Evolutionary conservation across 805 yeast species (phyloP).

Genomic region (Clavispora santaluciae): DNA sequence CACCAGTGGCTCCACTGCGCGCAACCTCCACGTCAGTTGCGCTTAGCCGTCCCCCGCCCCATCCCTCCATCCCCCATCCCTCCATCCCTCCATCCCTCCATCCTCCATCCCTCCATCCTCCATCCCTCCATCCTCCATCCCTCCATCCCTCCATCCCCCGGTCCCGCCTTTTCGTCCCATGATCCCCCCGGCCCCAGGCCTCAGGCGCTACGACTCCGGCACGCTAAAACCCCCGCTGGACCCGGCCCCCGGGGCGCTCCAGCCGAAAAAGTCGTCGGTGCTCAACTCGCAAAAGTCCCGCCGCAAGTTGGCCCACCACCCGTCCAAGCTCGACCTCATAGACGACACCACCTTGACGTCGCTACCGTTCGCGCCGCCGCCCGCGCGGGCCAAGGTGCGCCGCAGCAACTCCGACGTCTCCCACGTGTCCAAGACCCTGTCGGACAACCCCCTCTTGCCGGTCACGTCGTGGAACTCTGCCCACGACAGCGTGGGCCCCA

Average conservation of each 20-base stretch:
- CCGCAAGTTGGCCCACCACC: slow-evolving; percentile 17
- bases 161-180: no score
- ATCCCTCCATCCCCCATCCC: no score
- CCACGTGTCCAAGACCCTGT: background rate
- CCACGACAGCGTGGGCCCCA: background rate
- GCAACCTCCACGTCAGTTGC: no score
- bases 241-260: background rate
- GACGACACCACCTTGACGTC: slow-evolving; percentile 47
- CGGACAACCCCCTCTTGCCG: background rate
- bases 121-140: no score
- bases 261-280: background rate
- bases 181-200: no score
- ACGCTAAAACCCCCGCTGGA: no score
- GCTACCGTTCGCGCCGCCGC: slow-evolving; percentile 50
- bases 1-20: background rate
- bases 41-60: no score
- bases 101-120: no score
- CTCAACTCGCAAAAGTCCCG: background rate
- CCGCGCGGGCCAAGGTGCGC: slow-evolving; percentile 13
- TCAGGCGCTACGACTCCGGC: no score
- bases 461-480: background rate
- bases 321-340: slow-evolving; percentile 43
- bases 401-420: slow-evolving; percentile 6
- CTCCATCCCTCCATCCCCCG: no score
- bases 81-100: no score